A percentile compares a stretch with the other conserved stretches of the same genome.
These are phyloP conservation scores for Yarrowia sp. DNA, from an alignment of 805 yeast genomes.

Conservation along the genomic window DNA sequence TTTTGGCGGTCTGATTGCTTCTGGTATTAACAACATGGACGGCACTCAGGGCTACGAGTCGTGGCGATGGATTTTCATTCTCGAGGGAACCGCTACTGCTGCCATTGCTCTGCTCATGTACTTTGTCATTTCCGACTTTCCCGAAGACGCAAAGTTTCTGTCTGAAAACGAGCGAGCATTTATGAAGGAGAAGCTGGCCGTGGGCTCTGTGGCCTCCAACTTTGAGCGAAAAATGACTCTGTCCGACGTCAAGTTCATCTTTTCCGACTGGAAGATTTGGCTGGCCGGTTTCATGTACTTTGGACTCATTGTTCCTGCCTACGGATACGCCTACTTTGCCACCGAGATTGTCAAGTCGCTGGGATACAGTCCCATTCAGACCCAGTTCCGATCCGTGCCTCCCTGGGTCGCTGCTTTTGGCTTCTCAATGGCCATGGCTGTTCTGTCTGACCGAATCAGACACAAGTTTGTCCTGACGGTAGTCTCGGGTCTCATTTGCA, in stretches of 20 bases:
- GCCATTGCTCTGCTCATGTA: slow-evolving; percentile 39
- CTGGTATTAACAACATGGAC: slow-evolving; percentile 53
- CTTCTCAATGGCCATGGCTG: slow-evolving; percentile 57
- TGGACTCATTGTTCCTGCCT: slow-evolving; percentile 64
- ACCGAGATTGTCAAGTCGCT: slow-evolving; percentile 59
- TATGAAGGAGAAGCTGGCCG: slow-evolving; percentile 56
- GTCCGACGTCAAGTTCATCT: slow-evolving; percentile 46
- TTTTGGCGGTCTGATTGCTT: slow-evolving; percentile 70
- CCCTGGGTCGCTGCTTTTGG: slow-evolving; percentile 82
- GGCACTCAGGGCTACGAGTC: slow-evolving; percentile 45
- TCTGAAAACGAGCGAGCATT: slow-evolving; percentile 51
- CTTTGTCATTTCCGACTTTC: slow-evolving; percentile 65
- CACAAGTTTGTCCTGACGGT: slow-evolving; percentile 37
- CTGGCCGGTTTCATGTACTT: slow-evolving; percentile 60
- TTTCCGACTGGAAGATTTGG: slow-evolving; percentile 60
- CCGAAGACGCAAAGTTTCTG: slow-evolving; percentile 60
- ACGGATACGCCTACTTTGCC: slow-evolving; percentile 75
- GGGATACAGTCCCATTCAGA: slow-evolving; percentile 65
- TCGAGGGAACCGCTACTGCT: slow-evolving; percentile 48
- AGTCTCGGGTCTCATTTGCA: slow-evolving; percentile 39
- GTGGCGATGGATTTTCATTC: slow-evolving; percentile 55
- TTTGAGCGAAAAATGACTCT: slow-evolving; percentile 48
- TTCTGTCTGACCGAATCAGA: slow-evolving; percentile 53
- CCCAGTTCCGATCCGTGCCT: slow-evolving; percentile 78
- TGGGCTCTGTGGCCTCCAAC: slow-evolving; percentile 51